phyloP scores from a whole-genome alignment of 2,329 filamentous ascomycete species.

The Pyricularia pennisetigena region DNA sequence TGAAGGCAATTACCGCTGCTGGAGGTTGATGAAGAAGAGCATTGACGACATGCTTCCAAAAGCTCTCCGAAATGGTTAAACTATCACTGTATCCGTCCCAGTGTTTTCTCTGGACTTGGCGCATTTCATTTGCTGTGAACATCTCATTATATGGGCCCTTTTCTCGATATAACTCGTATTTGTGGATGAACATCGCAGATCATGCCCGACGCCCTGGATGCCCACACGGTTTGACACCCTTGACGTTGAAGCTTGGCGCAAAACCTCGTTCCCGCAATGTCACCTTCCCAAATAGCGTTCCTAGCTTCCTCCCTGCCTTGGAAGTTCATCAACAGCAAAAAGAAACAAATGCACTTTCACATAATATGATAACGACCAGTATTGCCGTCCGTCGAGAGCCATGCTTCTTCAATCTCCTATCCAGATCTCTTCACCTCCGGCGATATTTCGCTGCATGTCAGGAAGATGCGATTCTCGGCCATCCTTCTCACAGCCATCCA shows the following conservation, averaged over 20 bases:
- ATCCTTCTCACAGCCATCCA: not conserved
- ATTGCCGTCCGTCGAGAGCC: not conserved
- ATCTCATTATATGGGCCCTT: not conserved
- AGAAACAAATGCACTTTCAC: not conserved
- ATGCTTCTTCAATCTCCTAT: not conserved
- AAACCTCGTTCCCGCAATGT: not conserved
- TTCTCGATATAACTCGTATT: not conserved
- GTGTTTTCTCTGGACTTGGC: not conserved
- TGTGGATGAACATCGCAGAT: not conserved
- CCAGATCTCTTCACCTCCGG: not conserved
- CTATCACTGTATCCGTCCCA: not conserved
- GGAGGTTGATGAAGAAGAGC: not conserved
- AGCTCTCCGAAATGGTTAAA: not conserved
- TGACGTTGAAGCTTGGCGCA: not conserved
- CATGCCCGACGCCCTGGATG: not conserved
- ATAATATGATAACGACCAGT: not conserved
- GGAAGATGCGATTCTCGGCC: not conserved
- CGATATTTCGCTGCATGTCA: not conserved
- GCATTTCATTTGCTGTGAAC: not conserved
- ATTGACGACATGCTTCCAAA: not conserved
- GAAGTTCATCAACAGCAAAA: not conserved
- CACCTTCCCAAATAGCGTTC: not conserved
- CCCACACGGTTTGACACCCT: not conserved
- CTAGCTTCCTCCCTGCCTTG: not conserved
- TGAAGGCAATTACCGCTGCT: not conserved